A percentile compares a stretch with the other conserved stretches of the same genome.
These are phyloP conservation scores for Plasmodium berghei DNA, from an alignment of 169 alveolate species.

Conservation along the genomic window DNA sequence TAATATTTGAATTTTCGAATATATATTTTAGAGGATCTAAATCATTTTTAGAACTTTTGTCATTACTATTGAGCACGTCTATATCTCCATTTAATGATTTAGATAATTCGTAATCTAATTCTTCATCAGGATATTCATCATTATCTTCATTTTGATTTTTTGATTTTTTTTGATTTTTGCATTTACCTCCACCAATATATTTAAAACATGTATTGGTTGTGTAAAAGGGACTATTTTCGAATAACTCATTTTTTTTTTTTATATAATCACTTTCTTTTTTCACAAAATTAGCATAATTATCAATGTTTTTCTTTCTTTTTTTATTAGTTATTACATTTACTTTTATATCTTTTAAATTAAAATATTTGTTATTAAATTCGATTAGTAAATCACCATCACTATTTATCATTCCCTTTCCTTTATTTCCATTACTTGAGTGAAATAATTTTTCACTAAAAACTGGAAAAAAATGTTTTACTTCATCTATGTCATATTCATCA, in stretches of 20 bases:
- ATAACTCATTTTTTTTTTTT: slow-evolving; percentile 45
- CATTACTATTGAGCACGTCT: not conserved
- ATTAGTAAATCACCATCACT: slow-evolving; percentile 39
- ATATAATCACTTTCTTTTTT: slow-evolving; percentile 35
- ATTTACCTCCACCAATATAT: slow-evolving; percentile 15
- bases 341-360: slow-evolving; percentile 48
- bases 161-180: slow-evolving; percentile 3
- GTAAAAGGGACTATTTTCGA: slow-evolving; percentile 47
- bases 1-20: not conserved
- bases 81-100: slow-evolving; percentile 11
- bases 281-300: slow-evolving; percentile 15
- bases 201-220: slow-evolving; percentile 30
- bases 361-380: slow-evolving; percentile 49
- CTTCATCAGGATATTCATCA: slow-evolving; percentile 38
- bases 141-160: not conserved
- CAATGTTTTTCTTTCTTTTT: not conserved
- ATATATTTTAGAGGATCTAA: too few relatives aligned
- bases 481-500: slow-evolving; percentile 32
- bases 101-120: slow-evolving; percentile 35
- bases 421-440: not conserved
- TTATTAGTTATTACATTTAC: slow-evolving; percentile 27
- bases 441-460: slow-evolving; percentile 35
- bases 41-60: too few relatives aligned
- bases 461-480: slow-evolving; percentile 38
- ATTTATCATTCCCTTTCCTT: slow-evolving; percentile 9